A percentile compares a stretch with the other conserved stretches of the same genome.
Conservation (phyloP, 1,284 basidiomycete species). For the Leccinum fallax region DNA sequence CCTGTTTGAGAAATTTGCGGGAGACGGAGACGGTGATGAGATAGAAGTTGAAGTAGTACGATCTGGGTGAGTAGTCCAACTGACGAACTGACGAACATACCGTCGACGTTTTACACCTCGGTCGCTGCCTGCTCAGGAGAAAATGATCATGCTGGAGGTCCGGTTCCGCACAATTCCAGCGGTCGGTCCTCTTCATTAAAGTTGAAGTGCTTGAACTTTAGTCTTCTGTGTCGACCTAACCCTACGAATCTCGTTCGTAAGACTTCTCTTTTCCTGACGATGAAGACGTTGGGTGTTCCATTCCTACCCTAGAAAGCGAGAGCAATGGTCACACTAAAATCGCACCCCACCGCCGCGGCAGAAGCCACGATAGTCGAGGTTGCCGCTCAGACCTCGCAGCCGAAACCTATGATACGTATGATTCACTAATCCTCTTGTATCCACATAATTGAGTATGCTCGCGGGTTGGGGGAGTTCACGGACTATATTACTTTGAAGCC, state of each 20-base stretch:
- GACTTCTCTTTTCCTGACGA: slow-evolving; percentile 37
- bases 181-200: slow-evolving; percentile 26
- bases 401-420: slow-evolving; percentile 33
- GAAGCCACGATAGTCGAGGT: slow-evolving; percentile 25
- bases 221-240: slow-evolving; percentile 37
- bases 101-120: neutral
- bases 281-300: slow-evolving; percentile 39
- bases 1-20: slow-evolving; percentile 12
- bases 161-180: slow-evolving; percentile 31
- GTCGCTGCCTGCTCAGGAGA: neutral
- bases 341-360: slow-evolving; percentile 37
- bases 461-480: slow-evolving; percentile 36
- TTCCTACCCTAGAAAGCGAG: slow-evolving; percentile 48
- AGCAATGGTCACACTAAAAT: slow-evolving; percentile 49
- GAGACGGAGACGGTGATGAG: slow-evolving; percentile 5
- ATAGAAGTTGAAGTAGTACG: too few relatives aligned
- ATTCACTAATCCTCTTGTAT: slow-evolving; percentile 33
- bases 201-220: slow-evolving; percentile 36
- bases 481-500: slow-evolving; percentile 28
- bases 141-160: slow-evolving; percentile 3
- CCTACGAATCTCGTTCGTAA: slow-evolving; percentile 39
- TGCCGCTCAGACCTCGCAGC: slow-evolving; percentile 24
- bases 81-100: neutral
- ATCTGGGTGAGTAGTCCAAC: too few relatives aligned
- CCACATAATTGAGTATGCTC: slow-evolving; percentile 28